Evolutionary conservation across 2,329 filamentous ascomycete species (phyloP), one percentile per base, ranked within the genome.

Genomic region (Penicillium sp.): DNA sequence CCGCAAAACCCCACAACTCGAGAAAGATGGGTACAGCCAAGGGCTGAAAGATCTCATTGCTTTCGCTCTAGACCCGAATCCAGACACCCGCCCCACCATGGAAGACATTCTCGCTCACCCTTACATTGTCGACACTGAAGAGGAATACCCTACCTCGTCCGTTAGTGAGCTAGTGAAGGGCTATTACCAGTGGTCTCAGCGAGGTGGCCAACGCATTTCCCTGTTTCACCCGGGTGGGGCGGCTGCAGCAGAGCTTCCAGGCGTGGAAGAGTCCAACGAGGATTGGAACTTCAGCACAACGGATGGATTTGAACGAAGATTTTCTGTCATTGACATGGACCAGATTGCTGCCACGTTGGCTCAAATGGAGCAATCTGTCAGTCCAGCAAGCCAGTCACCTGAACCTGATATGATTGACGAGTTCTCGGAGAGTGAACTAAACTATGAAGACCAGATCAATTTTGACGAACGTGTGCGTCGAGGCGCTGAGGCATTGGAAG

Each of bases 281-380:
- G 83, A 85, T 57, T 87, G 85, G 85, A 86, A 85, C 54, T 87
- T 87, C 65, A 86, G 83, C 61, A 85, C 83, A 5, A 86, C 83
- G 2, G 82, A 83, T 58, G 80, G 82, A 13, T 86, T 86, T 59
- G 82, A 86, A 57, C 74, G 77, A 52, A 67, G 78, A 32, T 78
- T 79, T 46, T 80, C 79, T 2, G 73, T 79, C 40, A 74, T 80
- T 44, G 71, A 77, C 56, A 59, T 77, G 8, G 72, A 79, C 58
- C 71, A 79, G 54, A 69, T 81, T 36, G 70, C 72, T 13, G 78
- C 80, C 47, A 79, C 78, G 1, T 70, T 81, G 46, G 73, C 75
- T 14, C 71, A 74, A 43, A 63, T 77, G 49, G 72, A 79, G 65
- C 63, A 76, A 64, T 68, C 76, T 48, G 58, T 70, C 64, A 69